Conservation (phyloP, 1,284 basidiomycete species). For the Rhodofomes roseus region DNA sequence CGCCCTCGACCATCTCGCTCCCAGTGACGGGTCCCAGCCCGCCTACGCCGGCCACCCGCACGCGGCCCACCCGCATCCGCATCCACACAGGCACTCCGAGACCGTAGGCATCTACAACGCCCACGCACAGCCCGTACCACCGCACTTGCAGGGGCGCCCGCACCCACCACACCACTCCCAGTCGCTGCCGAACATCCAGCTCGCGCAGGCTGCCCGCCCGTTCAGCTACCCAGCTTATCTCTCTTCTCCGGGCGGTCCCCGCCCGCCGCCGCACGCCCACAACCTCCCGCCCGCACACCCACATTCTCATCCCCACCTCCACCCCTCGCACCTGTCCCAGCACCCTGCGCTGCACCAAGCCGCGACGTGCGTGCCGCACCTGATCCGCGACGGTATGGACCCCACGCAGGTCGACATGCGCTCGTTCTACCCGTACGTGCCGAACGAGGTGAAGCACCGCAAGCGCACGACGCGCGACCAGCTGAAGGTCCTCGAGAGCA, state of each 20-base stretch:
- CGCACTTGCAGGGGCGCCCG: neutral
- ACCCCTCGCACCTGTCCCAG: constrained; percentile 10
- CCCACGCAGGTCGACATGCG: constrained; percentile 59
- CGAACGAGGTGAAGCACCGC: constrained; percentile 88
- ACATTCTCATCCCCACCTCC: constrained; percentile 14
- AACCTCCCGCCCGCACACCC: constrained; percentile 12
- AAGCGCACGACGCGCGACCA: constrained; percentile 82
- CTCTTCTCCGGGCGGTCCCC: neutral
- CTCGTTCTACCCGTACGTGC: constrained; percentile 80
- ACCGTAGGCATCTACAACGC: neutral
- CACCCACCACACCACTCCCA: neutral
- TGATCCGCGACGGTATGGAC: constrained; percentile 54
- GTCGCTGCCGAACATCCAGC: constrained; percentile 7
- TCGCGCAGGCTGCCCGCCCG: constrained; percentile 6
- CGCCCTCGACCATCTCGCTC: neutral
- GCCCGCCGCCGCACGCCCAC: constrained; percentile 17
- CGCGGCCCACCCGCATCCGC: no score
- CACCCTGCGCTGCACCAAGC: constrained; percentile 16
- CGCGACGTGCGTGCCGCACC: constrained; percentile 40
- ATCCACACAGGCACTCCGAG: neutral
- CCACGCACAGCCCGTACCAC: neutral
- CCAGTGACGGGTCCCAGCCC: neutral
- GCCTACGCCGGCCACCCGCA: neutral
- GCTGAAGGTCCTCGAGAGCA: constrained; percentile 80
- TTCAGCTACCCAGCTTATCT: neutral